A percentile compares a stretch with the other conserved stretches of the same genome.
Conservation (phyloP, 169 alveolate species). For the Eimeria sp. region DNA sequence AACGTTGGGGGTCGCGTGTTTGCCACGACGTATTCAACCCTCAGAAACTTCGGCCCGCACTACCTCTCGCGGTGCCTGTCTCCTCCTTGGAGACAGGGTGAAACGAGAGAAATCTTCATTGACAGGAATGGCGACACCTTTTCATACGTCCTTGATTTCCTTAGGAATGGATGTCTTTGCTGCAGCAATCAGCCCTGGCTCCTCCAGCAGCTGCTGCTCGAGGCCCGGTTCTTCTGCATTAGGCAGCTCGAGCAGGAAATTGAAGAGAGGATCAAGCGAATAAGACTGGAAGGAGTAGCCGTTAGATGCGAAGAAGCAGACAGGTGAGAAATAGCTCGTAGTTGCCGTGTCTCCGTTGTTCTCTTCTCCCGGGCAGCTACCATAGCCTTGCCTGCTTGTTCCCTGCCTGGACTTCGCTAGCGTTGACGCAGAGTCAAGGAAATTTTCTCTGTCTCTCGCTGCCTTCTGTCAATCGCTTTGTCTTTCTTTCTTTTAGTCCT, state of each 20-base stretch:
- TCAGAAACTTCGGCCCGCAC: constrained; percentile 31
- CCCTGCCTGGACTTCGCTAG: neutral
- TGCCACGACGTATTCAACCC: constrained; percentile 60
- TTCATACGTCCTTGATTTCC: constrained; percentile 62
- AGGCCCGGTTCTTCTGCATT: constrained; percentile 71
- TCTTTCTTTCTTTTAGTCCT: neutral
- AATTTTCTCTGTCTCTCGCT: too few species aligned
- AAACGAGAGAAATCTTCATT: constrained; percentile 28
- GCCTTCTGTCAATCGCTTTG: neutral
- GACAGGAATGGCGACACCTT: constrained; percentile 78
- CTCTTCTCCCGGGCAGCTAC: neutral
- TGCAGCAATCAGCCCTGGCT: constrained; percentile 62
- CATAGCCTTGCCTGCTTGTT: neutral
- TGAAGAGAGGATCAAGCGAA: neutral
- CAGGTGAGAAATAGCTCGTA: neutral
- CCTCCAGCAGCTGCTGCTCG: constrained; percentile 76
- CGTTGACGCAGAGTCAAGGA: neutral
- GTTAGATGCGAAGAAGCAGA: constrained; percentile 29
- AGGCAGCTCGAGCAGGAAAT: constrained; percentile 47
- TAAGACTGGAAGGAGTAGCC: constrained; percentile 14
- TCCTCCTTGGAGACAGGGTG: constrained; percentile 54
- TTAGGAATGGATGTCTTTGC: constrained; percentile 60
- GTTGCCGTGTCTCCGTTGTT: neutral
- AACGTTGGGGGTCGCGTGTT: constrained; percentile 73
- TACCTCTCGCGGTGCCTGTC: constrained; percentile 68